A percentile compares a stretch with the other conserved stretches of the same genome.
Conservation (phyloP, 2,329 filamentous ascomycete species). For the Talaromyces sp. region DNA sequence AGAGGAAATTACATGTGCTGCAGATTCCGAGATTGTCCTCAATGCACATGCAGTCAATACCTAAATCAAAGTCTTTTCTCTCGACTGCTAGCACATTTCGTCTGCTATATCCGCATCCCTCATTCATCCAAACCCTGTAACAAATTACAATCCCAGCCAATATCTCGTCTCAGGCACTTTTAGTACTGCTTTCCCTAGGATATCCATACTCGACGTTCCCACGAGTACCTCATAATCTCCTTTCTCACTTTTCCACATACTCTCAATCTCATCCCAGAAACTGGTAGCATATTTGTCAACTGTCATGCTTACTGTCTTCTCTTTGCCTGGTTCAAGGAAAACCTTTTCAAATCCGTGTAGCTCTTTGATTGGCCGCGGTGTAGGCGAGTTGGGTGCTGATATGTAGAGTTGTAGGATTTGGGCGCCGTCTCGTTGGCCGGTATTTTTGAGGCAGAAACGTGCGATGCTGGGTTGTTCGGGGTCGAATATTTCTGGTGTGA, state of each 20-base stretch:
- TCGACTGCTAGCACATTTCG: no score
- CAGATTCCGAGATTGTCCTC: no score
- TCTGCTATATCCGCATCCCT: no score
- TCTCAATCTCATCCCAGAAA: constrained; percentile 41
- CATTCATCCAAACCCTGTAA: no score
- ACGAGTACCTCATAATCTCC: constrained; percentile 37
- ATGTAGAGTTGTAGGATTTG: constrained; percentile 56
- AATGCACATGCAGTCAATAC: no score
- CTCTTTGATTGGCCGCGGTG: constrained; percentile 22
- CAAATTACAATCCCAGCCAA: constrained; percentile 21
- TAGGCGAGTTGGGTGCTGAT: constrained; percentile 27
- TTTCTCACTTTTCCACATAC: constrained; percentile 36
- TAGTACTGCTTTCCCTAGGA: constrained; percentile 20
- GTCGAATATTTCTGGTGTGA: neutral
- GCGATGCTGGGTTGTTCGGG: constrained; percentile 40
- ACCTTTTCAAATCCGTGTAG: constrained; percentile 16
- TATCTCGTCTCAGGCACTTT: constrained; percentile 19
- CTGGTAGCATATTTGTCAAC: constrained; percentile 35
- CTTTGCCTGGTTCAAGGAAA: constrained; percentile 6
- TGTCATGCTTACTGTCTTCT: constrained; percentile 19
- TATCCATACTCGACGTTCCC: constrained; percentile 26
- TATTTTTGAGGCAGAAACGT: constrained; percentile 45
- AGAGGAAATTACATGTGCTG: no score
- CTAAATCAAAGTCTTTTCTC: no score
- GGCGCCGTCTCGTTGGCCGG: constrained; percentile 47